A percentile compares a stretch with the other conserved stretches of the same genome.
Conservation (phyloP, 1,284 basidiomycete species). For the Athelia sp. region DNA sequence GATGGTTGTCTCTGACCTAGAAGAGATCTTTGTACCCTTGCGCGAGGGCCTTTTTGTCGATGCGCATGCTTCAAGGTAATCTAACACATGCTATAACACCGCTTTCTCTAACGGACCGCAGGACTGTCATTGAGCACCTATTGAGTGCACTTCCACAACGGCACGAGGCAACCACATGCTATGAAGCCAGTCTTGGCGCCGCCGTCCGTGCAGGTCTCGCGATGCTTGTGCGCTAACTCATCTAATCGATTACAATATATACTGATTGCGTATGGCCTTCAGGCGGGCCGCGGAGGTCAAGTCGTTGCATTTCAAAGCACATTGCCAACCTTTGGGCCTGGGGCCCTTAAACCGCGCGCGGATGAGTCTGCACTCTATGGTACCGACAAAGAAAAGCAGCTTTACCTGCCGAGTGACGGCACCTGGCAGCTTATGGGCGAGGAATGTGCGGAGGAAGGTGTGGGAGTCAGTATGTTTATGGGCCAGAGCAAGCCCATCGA, state of each 20-base stretch:
- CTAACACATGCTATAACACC: conserved; percentile 7
- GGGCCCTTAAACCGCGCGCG: conserved; percentile 49
- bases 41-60: conserved; percentile 77
- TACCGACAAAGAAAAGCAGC: conserved; percentile 82
- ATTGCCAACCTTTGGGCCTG: conserved; percentile 77
- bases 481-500: conserved; percentile 85
- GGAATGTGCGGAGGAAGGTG: conserved; percentile 84
- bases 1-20: conserved; percentile 84
- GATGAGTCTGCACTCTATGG: conserved; percentile 78
- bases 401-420: conserved; percentile 74
- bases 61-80: conserved; percentile 65
- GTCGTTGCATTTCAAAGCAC: conserved; percentile 79
- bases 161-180: conserved; percentile 46
- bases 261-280: conserved; percentile 4
- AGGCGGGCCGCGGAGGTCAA: conserved; percentile 85
- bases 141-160: conserved; percentile 67
- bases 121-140: conserved; percentile 55
- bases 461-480: conserved; percentile 89
- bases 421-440: conserved; percentile 84
- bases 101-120: conserved; percentile 17
- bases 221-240: conserved; percentile 51
- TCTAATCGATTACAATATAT: conserved; percentile 2
- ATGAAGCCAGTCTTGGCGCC: conserved; percentile 74
- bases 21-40: conserved; percentile 89
- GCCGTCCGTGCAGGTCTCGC: conserved; percentile 72